phyloP scores from a whole-genome alignment of 805 yeast species.

The Kodamaea nitidulidarum region DNA sequence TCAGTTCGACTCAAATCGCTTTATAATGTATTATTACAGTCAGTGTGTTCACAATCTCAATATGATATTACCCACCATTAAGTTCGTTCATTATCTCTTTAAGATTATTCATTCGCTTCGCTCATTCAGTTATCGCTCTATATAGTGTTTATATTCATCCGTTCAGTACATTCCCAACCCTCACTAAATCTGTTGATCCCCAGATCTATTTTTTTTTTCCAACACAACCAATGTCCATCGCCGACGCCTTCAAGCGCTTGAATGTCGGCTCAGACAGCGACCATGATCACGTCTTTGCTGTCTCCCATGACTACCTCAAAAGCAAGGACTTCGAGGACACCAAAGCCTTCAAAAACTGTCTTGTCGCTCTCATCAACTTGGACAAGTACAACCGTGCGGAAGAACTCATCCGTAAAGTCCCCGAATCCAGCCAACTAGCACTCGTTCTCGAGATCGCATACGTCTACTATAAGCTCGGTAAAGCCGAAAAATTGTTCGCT shows the following conservation, averaged over 20 bases:
- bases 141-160: too few species aligned
- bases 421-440: constrained; percentile 27
- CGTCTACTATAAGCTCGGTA: constrained; percentile 54
- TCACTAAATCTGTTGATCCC: neutral
- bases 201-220: neutral
- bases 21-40: too few species aligned
- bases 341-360: constrained; percentile 39
- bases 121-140: too few species aligned
- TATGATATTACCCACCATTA: too few species aligned
- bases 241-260: constrained; percentile 39
- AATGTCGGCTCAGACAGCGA: constrained; percentile 23
- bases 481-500: constrained; percentile 25
- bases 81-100: too few species aligned
- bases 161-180: too few species aligned
- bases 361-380: constrained; percentile 56
- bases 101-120: too few species aligned
- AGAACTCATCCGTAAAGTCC: constrained; percentile 37
- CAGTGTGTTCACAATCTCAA: too few species aligned
- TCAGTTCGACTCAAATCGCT: too few species aligned
- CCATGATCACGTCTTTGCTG: constrained; percentile 34
- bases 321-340: constrained; percentile 34
- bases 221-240: constrained; percentile 35
- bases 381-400: constrained; percentile 53
- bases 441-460: constrained; percentile 54
- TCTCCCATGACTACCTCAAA: constrained; percentile 40